Base-by-base conservation (phyloP, 1,139 yeast genomes). In the Entelexis sorbosivorans region DNA sequence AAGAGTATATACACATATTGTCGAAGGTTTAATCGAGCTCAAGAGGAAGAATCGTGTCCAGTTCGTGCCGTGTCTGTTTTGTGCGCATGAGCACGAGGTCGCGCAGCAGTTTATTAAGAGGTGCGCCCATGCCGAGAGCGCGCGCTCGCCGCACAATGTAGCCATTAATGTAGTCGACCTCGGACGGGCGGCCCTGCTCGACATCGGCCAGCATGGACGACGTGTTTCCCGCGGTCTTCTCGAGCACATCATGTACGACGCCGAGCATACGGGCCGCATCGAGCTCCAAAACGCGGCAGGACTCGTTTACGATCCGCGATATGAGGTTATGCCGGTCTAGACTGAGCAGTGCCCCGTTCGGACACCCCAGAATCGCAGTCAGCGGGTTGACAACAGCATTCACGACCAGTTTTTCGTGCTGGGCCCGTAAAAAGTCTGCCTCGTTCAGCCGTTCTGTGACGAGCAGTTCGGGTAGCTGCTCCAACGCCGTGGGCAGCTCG, bases 171-270 rank as follows among this genome's bases (percentile, higher is more conserved):
- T 76, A 82, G 54, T 81, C 82, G 31, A 89, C 76, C 63, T 89
- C 98, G 0, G 94, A 82, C 26, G 71, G 72, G 57, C 79, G 73
- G 50, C 78, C 69, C 56, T 74, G 70, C 44, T 77, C 65, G 1
- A 83, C 73, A 61, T 89, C 97, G 58, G 84, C 87, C 60, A 95
- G 74, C 97, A 89, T 91, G 2, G 95, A 85, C 9, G 93, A 79
- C 49, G 82, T 78, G 66, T 88, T 91, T 45, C 72, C 65, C 0
- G 76, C 73, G 24, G 81, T 74, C 35, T 61, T 47, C 53, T 73
- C 66, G 38, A 78, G 69, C 11, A 76, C 75, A 4, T 73, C 70
- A 19, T 69, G 56, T 7, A 82, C 82, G 3, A 73, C 64, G 29
- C 70, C 64, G 20, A 75, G 61, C 57, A 84, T 66, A 17, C 77